Base-by-base conservation (phyloP, 2,329 filamentous ascomycete genomes). In the Fusarium acutatum region DNA sequence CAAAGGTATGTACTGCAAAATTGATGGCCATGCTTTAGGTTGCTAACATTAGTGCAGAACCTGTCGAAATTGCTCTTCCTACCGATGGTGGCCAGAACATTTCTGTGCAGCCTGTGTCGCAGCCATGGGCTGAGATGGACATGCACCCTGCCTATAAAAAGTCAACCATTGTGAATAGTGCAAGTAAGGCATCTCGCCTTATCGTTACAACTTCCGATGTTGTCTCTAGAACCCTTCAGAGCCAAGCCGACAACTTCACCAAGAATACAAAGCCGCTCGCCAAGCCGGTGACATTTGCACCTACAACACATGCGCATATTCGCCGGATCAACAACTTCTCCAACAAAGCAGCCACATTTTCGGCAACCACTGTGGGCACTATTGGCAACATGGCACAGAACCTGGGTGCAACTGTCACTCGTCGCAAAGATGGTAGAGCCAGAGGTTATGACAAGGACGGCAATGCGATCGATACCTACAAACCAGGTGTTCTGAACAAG, bases 401-500 rank as follows among this genome's bases (percentile, higher is more conserved):
- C 80, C 82, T 98, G 15, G 96, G 95, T 7, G 96, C 96, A 7
- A 89, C 87, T 10, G 84, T 93, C 5, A 88, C 89, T 24, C 84
- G 81, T 67, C 88, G 83, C 75, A 87, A 86, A 74, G 87, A 86
- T 60, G 88, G 88, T 26, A 81, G 83, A 30, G 81, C 83, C 20
- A 90, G 88, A 77, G 91, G 92, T 3, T 89, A 88, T 66, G 93
- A 93, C 67, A 89, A 91, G 67, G 90, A 95, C 69, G 94, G 94
- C 40, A 90, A 91, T 58, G 86, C 88, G 8, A 79, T 89, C 12
- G 85, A 88, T 4, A 82, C 81, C 24, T 97, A 96, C 84, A 97
- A 97, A 83, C 96, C 96, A 0, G 96, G 96, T 10, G 84, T 99
- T 35, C 84, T 99, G 74, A 99, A 99, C 85, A 98, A 97, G 87